These are phyloP conservation scores for Geotrichum siamense DNA, from an alignment of 1,139 yeast genomes.

Conservation along the genomic window DNA sequence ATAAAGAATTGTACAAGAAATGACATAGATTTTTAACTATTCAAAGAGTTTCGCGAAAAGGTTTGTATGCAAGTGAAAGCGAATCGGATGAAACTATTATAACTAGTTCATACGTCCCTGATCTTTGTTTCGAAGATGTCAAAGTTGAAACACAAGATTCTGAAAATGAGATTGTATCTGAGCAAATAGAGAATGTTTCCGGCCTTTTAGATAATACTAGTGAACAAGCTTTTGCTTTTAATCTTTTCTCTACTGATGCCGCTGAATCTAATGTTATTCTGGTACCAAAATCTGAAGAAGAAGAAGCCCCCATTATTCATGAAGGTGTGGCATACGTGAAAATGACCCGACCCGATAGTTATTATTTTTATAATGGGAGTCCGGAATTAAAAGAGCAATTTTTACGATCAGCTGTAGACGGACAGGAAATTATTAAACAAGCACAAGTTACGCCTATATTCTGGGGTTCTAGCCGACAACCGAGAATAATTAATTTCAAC, in stretches of 20 bases:
- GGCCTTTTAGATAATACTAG: neutral
- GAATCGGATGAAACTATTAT: conserved; percentile 1
- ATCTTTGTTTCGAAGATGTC: conserved; percentile 41
- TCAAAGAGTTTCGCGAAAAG: conserved; percentile 21
- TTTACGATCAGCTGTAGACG: conserved; percentile 24
- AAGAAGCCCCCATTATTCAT: conserved; percentile 20
- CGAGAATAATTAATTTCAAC: conserved; percentile 26
- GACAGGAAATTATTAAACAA: conserved; percentile 20
- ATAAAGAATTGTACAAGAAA: neutral
- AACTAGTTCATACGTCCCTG: conserved; percentile 16
- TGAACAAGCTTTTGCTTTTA: conserved; percentile 14
- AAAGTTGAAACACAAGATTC: conserved; percentile 80
- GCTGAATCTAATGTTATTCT: conserved; percentile 7
- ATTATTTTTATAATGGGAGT: conserved; percentile 18
- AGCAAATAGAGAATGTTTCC: conserved; percentile 25
- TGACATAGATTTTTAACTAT: neutral
- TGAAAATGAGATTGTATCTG: conserved; percentile 53
- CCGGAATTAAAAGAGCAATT: conserved; percentile 13
- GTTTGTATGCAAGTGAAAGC: conserved; percentile 17
- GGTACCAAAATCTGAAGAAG: conserved; percentile 14
- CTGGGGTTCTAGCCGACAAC: conserved; percentile 23
- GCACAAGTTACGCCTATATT: conserved; percentile 14
- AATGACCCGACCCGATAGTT: conserved; percentile 16
- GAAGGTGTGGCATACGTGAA: conserved; percentile 17
- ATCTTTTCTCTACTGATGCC: conserved; percentile 10